Conservation (phyloP, 2,329 filamentous ascomycete species). For the Cordyceps cicadae region DNA sequence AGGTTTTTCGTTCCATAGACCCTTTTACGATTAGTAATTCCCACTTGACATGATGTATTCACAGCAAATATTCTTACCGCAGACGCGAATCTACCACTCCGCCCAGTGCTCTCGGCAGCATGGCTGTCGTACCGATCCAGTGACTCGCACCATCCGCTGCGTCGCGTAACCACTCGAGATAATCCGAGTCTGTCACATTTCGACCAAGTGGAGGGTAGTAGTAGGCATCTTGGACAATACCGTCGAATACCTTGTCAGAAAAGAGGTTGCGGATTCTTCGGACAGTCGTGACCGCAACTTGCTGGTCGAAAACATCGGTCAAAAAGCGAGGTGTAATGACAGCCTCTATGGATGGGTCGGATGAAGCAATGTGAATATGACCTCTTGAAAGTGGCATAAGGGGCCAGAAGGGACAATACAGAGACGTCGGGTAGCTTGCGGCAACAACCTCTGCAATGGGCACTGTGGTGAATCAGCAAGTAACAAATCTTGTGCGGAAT, state of each 20-base stretch:
- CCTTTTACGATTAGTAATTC: not conserved
- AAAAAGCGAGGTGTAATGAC: constrained; percentile 17
- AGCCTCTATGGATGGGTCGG: constrained; percentile 15
- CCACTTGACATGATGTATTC: too few species aligned
- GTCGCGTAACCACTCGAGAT: constrained; percentile 14
- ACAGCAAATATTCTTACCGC: constrained; percentile 7
- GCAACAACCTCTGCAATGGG: constrained; percentile 17
- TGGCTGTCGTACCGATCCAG: constrained; percentile 20
- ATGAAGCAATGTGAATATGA: constrained; percentile 17
- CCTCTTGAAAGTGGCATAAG: constrained; percentile 18
- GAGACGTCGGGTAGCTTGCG: constrained; percentile 12
- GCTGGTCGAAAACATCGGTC: constrained; percentile 17
- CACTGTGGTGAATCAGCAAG: constrained; percentile 12
- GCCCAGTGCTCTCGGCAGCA: constrained; percentile 17
- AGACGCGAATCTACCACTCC: constrained; percentile 17
- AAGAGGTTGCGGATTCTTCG: constrained; percentile 14
- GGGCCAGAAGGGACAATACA: constrained; percentile 18
- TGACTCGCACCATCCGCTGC: constrained; percentile 15
- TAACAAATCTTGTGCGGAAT: not conserved
- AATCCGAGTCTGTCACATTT: constrained; percentile 16
- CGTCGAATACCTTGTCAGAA: constrained; percentile 13
- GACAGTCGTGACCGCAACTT: constrained; percentile 15
- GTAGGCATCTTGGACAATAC: constrained; percentile 16
- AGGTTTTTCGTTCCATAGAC: constrained; percentile 18
- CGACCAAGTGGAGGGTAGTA: constrained; percentile 15